Conservation (phyloP, 2,329 filamentous ascomycete genomes). For the Talaromyces sp. region DNA sequence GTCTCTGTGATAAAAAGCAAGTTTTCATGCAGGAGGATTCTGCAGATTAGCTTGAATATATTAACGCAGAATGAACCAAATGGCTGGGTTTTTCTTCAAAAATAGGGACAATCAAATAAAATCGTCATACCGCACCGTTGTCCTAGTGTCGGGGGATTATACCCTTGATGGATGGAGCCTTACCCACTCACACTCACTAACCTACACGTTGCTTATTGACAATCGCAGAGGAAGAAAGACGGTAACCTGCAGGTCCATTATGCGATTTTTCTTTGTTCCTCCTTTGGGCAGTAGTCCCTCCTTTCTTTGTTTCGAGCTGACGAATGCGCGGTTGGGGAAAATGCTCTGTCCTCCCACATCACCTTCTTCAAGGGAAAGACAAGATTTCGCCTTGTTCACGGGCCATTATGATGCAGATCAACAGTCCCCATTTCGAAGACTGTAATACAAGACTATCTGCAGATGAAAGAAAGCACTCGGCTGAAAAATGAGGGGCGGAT, state of each 20-base stretch:
- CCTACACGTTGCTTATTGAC: not conserved
- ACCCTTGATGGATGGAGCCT: not conserved
- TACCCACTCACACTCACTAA: not conserved
- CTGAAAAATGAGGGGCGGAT: not conserved
- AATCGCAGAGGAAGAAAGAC: no score
- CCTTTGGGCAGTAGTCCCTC: no score
- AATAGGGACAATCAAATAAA: not conserved
- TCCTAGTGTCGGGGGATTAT: not conserved
- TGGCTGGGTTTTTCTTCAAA: not conserved
- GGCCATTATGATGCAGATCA: not conserved
- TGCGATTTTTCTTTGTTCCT: no score
- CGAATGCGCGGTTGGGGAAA: no score
- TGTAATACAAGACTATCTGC: not conserved
- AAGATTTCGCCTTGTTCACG: not conserved
- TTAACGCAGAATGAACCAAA: not conserved
- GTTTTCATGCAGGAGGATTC: not conserved
- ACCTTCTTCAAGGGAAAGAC: not conserved
- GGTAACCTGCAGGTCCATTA: no score
- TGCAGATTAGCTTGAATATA: not conserved
- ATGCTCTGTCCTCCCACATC: not conserved
- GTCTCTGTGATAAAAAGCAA: not conserved
- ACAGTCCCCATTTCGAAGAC: not conserved
- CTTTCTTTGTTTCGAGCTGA: no score
- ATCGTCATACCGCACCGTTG: not conserved
- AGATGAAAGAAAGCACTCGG: not conserved